phyloP scores from a whole-genome alignment of 2,329 filamentous ascomycete genomes.

The Neoscytalidium dimidiatum region DNA sequence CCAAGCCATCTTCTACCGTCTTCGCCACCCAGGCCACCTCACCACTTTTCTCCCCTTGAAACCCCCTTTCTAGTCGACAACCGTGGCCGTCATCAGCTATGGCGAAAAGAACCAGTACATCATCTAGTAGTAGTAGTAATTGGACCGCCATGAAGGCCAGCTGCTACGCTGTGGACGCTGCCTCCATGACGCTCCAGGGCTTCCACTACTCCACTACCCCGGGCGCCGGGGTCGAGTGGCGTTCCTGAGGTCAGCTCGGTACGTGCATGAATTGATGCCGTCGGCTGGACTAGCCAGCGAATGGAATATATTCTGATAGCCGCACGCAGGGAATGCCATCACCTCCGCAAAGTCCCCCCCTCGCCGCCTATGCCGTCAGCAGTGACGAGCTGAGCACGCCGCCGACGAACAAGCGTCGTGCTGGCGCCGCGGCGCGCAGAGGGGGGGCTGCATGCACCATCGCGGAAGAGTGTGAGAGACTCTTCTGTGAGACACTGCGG shows the following conservation, averaged over 20 bases:
- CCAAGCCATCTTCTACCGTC: not conserved
- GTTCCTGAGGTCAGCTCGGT: constrained; percentile 49
- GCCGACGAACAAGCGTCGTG: constrained; percentile 29
- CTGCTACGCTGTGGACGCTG: constrained; percentile 80
- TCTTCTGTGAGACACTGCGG: constrained; percentile 96
- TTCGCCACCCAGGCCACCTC: not conserved
- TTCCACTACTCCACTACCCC: constrained; percentile 96
- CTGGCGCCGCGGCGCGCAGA: constrained; percentile 50
- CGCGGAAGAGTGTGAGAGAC: constrained; percentile 99
- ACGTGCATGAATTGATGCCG: constrained; percentile 27
- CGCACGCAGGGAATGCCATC: constrained; percentile 72
- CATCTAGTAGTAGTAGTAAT: constrained; percentile 71
- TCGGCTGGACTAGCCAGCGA: too few species aligned
- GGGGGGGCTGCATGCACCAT: constrained; percentile 95
- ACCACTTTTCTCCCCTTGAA: not conserved
- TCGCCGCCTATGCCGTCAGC: constrained; percentile 70
- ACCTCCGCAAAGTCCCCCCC: constrained; percentile 86
- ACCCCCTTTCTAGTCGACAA: constrained; percentile 31
- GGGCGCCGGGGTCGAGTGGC: constrained; percentile 63
- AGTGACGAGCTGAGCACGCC: constrained; percentile 58
- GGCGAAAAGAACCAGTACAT: constrained; percentile 71
- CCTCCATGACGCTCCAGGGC: constrained; percentile 70
- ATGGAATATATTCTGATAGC: constrained; percentile 25
- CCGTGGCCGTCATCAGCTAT: constrained; percentile 58
- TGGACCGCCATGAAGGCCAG: constrained; percentile 79